Evolutionary conservation across 257 asterid species (phyloP).

Genomic region (Solanum medicagineum): DNA sequence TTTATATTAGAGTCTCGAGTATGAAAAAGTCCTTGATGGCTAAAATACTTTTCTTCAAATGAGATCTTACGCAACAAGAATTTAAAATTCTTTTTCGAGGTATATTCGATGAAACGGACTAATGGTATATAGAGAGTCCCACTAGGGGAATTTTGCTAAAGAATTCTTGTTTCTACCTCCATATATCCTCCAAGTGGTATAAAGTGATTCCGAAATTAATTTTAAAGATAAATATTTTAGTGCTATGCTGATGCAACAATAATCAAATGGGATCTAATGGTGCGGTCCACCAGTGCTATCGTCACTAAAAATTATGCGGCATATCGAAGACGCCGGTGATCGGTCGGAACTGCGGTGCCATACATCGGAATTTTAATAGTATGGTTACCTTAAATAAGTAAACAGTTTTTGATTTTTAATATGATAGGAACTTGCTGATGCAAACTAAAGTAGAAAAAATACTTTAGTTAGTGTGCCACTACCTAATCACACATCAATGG

Average conservation of each 20-base stretch:
- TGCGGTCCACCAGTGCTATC: not conserved
- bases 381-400: not conserved
- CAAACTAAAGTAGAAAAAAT: not conserved
- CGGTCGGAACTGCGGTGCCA: not conserved
- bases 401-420: not conserved
- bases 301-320: not conserved
- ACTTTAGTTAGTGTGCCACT: not conserved
- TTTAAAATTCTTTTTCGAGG: not conserved
- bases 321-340: not conserved
- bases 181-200: not conserved
- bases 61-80: too few species aligned
- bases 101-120: not conserved
- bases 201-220: not conserved
- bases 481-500: not conserved
- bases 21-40: too few species aligned
- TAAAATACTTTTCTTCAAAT: too few species aligned
- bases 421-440: not conserved
- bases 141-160: not conserved
- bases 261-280: not conserved
- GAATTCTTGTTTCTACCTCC: not conserved
- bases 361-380: not conserved
- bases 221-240: not conserved
- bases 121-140: not conserved
- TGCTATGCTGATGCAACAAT: conserved; percentile 5
- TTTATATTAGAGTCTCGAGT: too few species aligned